Evolutionary conservation across 805 yeast genomes (phyloP).

Genomic region (Saccharomycopsis amapae): DNA sequence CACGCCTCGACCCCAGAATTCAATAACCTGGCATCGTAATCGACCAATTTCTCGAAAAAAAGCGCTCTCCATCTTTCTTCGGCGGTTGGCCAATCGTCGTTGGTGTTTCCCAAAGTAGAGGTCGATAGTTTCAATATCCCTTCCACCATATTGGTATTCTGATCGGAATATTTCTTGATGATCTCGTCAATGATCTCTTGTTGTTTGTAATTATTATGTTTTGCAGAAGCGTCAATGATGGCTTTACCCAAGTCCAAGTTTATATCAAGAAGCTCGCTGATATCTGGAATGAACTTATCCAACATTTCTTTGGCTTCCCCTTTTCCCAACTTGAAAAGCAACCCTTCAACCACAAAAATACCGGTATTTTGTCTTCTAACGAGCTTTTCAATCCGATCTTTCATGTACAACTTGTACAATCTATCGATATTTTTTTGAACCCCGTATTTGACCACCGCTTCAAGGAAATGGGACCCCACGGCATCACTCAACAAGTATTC

Average conservation of each 20-base stretch:
- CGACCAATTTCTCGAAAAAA: constrained; percentile 65
- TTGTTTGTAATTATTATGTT: constrained; percentile 50
- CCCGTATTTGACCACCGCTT: constrained; percentile 57
- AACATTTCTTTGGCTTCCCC: constrained; percentile 56
- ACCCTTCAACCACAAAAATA: constrained; percentile 66
- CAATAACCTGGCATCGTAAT: constrained; percentile 56
- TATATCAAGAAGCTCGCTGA: constrained; percentile 53
- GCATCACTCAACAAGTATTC: constrained; percentile 79
- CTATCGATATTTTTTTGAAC: constrained; percentile 66
- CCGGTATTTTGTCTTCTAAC: constrained; percentile 83
- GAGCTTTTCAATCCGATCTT: constrained; percentile 62
- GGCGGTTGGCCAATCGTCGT: constrained; percentile 88
- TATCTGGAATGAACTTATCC: constrained; percentile 59
- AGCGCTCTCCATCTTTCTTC: constrained; percentile 78
- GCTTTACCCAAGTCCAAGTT: constrained; percentile 65
- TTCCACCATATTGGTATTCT: constrained; percentile 36
- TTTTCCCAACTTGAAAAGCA: constrained; percentile 57
- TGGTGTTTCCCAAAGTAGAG: constrained; percentile 74
- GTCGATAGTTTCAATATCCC: constrained; percentile 55
- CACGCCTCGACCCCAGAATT: constrained; percentile 52
- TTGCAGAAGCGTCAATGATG: constrained; percentile 58
- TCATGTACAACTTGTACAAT: constrained; percentile 63
- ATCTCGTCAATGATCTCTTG: constrained; percentile 50
- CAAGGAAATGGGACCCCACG: constrained; percentile 90
- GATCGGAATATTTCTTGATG: constrained; percentile 34